Percentiles rank a stretch among this genome's conserved stretches.
Conservation (phyloP, 164 flowering plant species). For the Piper longum region DNA sequence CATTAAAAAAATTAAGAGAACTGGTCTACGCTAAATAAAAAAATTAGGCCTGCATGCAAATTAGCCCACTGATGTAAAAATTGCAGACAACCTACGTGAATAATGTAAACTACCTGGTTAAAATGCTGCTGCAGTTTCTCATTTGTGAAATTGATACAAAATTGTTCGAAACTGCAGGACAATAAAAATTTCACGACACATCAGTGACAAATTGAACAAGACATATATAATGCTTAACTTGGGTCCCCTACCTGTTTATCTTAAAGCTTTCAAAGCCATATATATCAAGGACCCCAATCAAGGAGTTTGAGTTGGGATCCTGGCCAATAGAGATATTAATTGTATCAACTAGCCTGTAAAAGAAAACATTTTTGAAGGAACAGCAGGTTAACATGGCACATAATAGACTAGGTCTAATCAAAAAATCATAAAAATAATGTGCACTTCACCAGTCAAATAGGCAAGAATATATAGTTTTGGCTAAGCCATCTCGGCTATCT, state of each 20-base stretch:
- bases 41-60: slow-evolving; percentile 4
- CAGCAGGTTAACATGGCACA: no score
- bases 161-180: slow-evolving; percentile 82
- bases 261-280: no score
- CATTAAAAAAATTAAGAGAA: neutral
- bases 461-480: slow-evolving; percentile 67
- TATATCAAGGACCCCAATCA: no score
- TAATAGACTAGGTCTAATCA: no score
- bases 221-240: no score
- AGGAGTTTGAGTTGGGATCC: no score
- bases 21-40: no score
- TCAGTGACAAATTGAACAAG: no score
- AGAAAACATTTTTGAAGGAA: no score
- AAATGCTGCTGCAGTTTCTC: slow-evolving; percentile 98
- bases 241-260: no score
- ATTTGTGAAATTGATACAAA: slow-evolving; percentile 87
- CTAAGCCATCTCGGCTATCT: slow-evolving; percentile 57
- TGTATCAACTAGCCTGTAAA: no score
- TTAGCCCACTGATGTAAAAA: neutral
- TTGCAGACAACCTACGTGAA: neutral
- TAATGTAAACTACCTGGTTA: slow-evolving; percentile 56
- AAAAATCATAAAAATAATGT: neutral
- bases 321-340: no score
- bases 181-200: neutral
- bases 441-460: slow-evolving; percentile 65